Evolutionary conservation across 495 filamentous ascomycete genomes (phyloP).

Genomic region (Penicillium pulvis): DNA sequence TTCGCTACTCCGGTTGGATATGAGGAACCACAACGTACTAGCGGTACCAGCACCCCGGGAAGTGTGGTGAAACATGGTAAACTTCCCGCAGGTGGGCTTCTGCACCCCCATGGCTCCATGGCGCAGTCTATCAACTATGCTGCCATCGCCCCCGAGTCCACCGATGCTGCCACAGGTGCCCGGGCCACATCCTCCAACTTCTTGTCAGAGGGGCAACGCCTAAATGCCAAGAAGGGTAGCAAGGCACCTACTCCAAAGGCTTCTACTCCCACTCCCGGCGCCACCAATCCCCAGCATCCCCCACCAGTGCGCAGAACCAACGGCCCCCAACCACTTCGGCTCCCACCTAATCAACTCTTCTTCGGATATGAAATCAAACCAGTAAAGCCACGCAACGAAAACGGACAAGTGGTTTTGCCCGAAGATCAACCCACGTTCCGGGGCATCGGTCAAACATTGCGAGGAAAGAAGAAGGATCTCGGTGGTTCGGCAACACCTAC

Average conservation of each 20-base stretch:
- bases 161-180: slow-evolving; percentile 59
- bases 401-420: slow-evolving; percentile 55
- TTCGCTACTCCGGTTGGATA: slow-evolving; percentile 94
- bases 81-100: slow-evolving; percentile 67
- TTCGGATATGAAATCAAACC: slow-evolving; percentile 94
- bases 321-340: slow-evolving; percentile 81
- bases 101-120: slow-evolving; percentile 89
- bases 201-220: slow-evolving; percentile 67
- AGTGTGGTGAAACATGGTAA: slow-evolving; percentile 58
- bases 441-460: slow-evolving; percentile 85
- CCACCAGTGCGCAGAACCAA: slow-evolving; percentile 58
- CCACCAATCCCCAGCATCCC: slow-evolving; percentile 56
- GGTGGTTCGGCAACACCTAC: slow-evolving; percentile 41
- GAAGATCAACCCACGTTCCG: slow-evolving; percentile 76
- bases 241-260: slow-evolving; percentile 80
- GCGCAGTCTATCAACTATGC: slow-evolving; percentile 95
- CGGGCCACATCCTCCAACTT: slow-evolving; percentile 79
- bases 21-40: slow-evolving; percentile 69
- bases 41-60: slow-evolving; percentile 67
- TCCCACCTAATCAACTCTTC: slow-evolving; percentile 89
- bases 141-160: slow-evolving; percentile 81
- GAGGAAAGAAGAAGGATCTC: slow-evolving; percentile 60
- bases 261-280: slow-evolving; percentile 74
- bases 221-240: slow-evolving; percentile 77
- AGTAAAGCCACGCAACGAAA: slow-evolving; percentile 75